Evolutionary conservation across 768 basidiomycete genomes (phyloP), one percentile per base, ranked within the genome.

Genomic region (Lentinula edodes): DNA sequence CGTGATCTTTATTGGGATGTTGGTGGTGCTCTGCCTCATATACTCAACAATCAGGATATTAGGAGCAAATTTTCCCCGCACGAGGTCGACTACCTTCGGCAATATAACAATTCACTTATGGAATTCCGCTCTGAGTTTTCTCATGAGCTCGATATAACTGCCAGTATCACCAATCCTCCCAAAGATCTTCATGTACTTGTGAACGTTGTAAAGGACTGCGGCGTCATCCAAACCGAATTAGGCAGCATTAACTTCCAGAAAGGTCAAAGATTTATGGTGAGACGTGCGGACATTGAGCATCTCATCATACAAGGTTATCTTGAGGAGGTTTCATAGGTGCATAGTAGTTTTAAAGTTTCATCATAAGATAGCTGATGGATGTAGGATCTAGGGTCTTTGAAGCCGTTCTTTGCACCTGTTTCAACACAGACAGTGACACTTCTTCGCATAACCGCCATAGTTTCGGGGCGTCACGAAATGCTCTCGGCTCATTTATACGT

Each of bases 231-330:
- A 72, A 93, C 95, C 1, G 94, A 97, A 74, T 77, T 89, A 61
- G 97, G 97, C 8, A 88, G 83, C 61, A 88, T 99, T 62, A 90
- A 95, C 72, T 95, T 98, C 70, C 83, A 84, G 69, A 91, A 88
- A 72, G 96, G 95, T 0, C 89, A 93, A 73, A 77, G 96, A 64
- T 96, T 92, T 68, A 87, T 95, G 80, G 88, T 98, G 56, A 80
- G 91, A 41, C 78, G 93, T 66, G 84, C 90, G 6, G 93, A 95
- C 70, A 88, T 99, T 63, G 97, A 99, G 71, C 89, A 95, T 71
- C 80, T 98, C 66, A 93, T 98, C 66, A 87, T 95, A 1, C 91
- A 95, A 69, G 95, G 95, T 4, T 96, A 89, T 72, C 76, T 99
- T 66, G 92, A 98, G 76, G 87, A 95, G 68, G 87, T 96, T 63